phyloP scores from a whole-genome alignment of 192 early-diverging fungal species.

The Oehlia diaphana region DNA sequence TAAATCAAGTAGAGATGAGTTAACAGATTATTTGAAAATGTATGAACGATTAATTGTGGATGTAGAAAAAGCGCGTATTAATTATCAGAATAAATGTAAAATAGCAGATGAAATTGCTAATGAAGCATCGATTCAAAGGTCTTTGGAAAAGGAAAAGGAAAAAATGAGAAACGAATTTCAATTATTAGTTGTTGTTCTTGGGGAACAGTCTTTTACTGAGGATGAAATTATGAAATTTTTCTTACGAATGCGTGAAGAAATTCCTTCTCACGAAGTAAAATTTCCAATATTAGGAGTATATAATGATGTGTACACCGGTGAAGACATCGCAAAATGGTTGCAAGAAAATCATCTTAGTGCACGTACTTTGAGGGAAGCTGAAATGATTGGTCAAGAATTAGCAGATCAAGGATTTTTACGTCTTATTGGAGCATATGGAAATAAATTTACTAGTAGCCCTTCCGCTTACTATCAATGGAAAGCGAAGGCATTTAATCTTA shows the following conservation, averaged over 20 bases:
- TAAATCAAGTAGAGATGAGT: conserved; percentile 41
- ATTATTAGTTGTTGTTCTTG: conserved; percentile 45
- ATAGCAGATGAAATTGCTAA: conserved; percentile 58
- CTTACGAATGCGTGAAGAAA: conserved; percentile 59
- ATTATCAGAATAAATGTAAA: conserved; percentile 53
- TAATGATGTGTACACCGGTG: conserved; percentile 63
- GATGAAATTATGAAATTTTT: conserved; percentile 64
- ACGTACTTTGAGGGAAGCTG: conserved; percentile 62
- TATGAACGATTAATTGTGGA: conserved; percentile 49
- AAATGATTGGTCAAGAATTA: conserved; percentile 70
- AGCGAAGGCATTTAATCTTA: conserved; percentile 52
- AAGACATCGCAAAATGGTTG: conserved; percentile 72
- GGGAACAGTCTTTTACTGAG: conserved; percentile 57
- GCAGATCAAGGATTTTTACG: conserved; percentile 62
- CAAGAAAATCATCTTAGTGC: conserved; percentile 62
- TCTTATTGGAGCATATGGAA: conserved; percentile 67
- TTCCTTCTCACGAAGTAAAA: conserved; percentile 63
- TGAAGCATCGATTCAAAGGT: conserved; percentile 31
- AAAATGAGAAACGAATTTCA: not conserved
- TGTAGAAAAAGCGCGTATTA: conserved; percentile 41
- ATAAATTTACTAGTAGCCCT: conserved; percentile 62
- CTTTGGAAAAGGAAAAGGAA: not conserved
- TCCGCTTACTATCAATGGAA: conserved; percentile 76
- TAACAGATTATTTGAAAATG: conserved; percentile 51
- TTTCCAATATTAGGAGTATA: conserved; percentile 69